phyloP scores from a whole-genome alignment of 495 filamentous ascomycete species.

The Tuber brumale region DNA sequence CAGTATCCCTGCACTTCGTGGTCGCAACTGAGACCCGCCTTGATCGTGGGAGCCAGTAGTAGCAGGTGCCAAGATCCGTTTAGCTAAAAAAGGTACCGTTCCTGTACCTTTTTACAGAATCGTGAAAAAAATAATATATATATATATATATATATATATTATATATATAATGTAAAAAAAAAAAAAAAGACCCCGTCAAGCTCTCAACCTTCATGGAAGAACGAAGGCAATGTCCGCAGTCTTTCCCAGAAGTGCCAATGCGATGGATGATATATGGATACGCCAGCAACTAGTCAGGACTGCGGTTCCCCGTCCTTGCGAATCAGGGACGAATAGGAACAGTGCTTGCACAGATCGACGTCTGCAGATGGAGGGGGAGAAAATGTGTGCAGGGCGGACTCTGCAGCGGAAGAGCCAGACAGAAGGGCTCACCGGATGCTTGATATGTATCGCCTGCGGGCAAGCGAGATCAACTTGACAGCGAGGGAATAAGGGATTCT shows the following conservation, averaged over 20 bases:
- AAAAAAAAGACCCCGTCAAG: background rate
- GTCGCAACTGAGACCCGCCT: constrained; percentile 2
- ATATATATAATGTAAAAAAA: background rate
- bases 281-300: background rate
- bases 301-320: background rate
- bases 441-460: background rate
- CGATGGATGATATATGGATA: background rate
- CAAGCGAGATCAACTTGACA: constrained; percentile 3
- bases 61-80: background rate
- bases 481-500: background rate
- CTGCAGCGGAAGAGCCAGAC: background rate
- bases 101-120: background rate
- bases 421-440: background rate
- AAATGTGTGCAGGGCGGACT: background rate
- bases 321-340: constrained; percentile 1
- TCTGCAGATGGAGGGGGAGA: background rate
- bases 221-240: background rate
- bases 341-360: background rate
- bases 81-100: constrained; percentile 2
- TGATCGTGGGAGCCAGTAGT: background rate
- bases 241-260: background rate
- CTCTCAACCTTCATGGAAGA: background rate
- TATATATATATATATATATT: no score
- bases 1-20: constrained; percentile 5
- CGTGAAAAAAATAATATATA: background rate